Conservation (phyloP, 1,284 basidiomycete species). For the Inonotus obliquus region DNA sequence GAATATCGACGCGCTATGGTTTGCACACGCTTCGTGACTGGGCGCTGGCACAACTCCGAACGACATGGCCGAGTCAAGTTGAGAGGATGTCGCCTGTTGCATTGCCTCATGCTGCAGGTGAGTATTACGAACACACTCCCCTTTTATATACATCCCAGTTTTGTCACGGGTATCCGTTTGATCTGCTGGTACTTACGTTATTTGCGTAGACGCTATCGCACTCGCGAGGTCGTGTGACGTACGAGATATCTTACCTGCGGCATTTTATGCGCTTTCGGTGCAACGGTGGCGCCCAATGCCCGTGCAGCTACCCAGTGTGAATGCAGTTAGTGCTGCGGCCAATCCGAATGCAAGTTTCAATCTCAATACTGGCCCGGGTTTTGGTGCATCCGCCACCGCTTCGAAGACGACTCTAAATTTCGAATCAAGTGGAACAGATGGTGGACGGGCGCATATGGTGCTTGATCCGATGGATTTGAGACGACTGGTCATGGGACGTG, state of each 20-base stretch:
- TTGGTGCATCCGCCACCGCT: not conserved
- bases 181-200: not conserved
- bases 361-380: not conserved
- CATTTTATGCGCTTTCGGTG: conserved; percentile 33
- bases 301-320: not conserved
- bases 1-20: conserved; percentile 35
- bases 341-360: not conserved
- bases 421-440: conserved; percentile 23
- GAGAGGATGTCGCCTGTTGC: conserved; percentile 26
- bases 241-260: conserved; percentile 30
- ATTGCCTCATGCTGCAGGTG: conserved; percentile 35
- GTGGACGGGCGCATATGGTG: conserved; percentile 28
- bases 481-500: conserved; percentile 30
- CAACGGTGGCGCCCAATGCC: conserved; percentile 25
- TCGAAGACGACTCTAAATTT: not conserved
- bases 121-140: conserved; percentile 10
- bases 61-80: conserved; percentile 30
- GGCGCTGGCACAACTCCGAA: conserved; percentile 24
- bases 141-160: not conserved
- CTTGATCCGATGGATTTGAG: conserved; percentile 29
- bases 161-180: not conserved
- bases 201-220: conserved; percentile 23
- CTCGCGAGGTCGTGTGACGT: conserved; percentile 28
- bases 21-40: conserved; percentile 28
- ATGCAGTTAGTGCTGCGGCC: not conserved